phyloP scores from a whole-genome alignment of 495 filamentous ascomycete species.

The Penicillium maclennaniae region DNA sequence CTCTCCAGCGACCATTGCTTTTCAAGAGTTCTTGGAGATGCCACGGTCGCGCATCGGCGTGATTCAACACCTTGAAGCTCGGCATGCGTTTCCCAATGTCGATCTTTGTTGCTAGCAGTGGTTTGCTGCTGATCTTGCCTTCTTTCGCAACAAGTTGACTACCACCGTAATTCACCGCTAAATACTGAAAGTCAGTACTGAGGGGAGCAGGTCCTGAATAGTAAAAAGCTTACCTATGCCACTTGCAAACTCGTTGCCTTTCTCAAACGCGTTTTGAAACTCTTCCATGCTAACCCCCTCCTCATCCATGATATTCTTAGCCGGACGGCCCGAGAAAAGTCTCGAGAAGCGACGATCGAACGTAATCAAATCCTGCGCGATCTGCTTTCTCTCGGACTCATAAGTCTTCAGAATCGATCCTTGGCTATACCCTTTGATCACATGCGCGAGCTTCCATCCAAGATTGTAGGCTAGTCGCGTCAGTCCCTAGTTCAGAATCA shows the following conservation, averaged over 20 bases:
- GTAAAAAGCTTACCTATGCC: slow-evolving; percentile 26
- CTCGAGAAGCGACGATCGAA: slow-evolving; percentile 59
- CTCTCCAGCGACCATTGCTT: slow-evolving; percentile 53
- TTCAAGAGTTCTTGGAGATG: slow-evolving; percentile 46
- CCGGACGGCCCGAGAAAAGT: slow-evolving; percentile 39
- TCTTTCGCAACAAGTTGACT: slow-evolving; percentile 33
- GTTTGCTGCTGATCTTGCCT: slow-evolving; percentile 26
- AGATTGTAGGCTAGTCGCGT: slow-evolving; percentile 55
- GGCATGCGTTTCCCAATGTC: slow-evolving; percentile 50
- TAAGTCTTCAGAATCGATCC: slow-evolving; percentile 59
- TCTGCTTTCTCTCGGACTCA: slow-evolving; percentile 50
- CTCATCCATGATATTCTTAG: slow-evolving; percentile 35
- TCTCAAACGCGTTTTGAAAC: slow-evolving; percentile 44
- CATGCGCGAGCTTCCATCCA: slow-evolving; percentile 68
- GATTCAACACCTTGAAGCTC: slow-evolving; percentile 52
- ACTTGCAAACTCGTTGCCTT: slow-evolving; percentile 37
- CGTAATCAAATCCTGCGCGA: slow-evolving; percentile 63
- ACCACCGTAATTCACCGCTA: slow-evolving; percentile 34
- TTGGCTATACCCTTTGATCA: slow-evolving; percentile 49
- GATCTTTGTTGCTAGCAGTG: slow-evolving; percentile 36
- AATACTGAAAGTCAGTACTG: neutral
- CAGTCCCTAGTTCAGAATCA: neutral
- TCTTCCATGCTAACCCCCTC: slow-evolving; percentile 44
- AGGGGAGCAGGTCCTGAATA: neutral
- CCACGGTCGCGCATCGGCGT: slow-evolving; percentile 54